Conservation (phyloP, 2,329 filamentous ascomycete genomes). For the Penicillium sp. region DNA sequence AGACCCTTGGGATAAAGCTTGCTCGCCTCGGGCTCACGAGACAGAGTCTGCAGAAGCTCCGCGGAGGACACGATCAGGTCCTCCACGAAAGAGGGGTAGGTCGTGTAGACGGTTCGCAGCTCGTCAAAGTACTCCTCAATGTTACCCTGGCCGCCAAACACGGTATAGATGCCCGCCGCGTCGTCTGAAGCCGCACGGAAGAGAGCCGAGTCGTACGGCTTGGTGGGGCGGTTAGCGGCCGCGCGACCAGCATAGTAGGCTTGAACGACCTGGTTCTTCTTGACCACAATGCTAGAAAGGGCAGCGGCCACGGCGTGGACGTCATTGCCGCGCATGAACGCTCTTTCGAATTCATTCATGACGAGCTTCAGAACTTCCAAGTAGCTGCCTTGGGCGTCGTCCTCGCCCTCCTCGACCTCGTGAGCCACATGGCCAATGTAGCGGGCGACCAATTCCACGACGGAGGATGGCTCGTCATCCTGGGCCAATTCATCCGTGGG, state of each 20-base stretch:
- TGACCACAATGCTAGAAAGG: slow-evolving; percentile 82
- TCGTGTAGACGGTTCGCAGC: slow-evolving; percentile 81
- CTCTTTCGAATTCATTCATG: slow-evolving; percentile 92
- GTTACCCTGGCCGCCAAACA: slow-evolving; percentile 96
- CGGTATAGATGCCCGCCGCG: slow-evolving; percentile 79
- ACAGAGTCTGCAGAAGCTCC: slow-evolving; percentile 77
- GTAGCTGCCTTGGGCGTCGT: slow-evolving; percentile 80
- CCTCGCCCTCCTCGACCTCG: slow-evolving; percentile 88
- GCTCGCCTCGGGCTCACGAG: slow-evolving; percentile 75
- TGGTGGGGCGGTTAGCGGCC: slow-evolving; percentile 77
- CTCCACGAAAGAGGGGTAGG: slow-evolving; percentile 84
- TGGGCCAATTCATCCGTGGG: slow-evolving; percentile 96
- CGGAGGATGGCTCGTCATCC: slow-evolving; percentile 97
- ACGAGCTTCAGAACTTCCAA: slow-evolving; percentile 88
- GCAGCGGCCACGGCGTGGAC: slow-evolving; percentile 82
- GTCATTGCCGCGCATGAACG: slow-evolving; percentile 90
- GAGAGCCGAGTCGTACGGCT: slow-evolving; percentile 87
- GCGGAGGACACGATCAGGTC: slow-evolving; percentile 77
- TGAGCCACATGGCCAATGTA: slow-evolving; percentile 86
- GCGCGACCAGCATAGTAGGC: slow-evolving; percentile 88
- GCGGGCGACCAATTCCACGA: slow-evolving; percentile 82
- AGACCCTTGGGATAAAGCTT: slow-evolving; percentile 98
- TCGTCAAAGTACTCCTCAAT: slow-evolving; percentile 99
- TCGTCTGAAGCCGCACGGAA: slow-evolving; percentile 81
- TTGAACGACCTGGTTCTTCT: slow-evolving; percentile 84